Evolutionary conservation across 1,139 yeast genomes (phyloP), one percentile per base, ranked within the genome.

Genomic region (Pichia sp.): DNA sequence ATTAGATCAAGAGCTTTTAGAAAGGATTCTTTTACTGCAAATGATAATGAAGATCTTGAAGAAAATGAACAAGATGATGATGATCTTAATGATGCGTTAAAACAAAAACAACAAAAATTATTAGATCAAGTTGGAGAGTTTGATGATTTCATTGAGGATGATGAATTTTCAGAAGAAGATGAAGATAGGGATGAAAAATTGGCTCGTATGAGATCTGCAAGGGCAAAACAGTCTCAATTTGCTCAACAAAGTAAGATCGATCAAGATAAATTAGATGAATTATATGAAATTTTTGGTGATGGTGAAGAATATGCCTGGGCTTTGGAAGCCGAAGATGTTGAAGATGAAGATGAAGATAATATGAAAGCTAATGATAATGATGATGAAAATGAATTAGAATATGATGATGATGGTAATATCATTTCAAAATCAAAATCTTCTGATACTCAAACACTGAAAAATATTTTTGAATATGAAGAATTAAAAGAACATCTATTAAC

Each of bases 271-370:
- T 77, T 90, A 53, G 95, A 87, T 56, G 97, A 92, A 62, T 76
- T 92, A 58, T 89, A 81, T 59, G 98, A 92, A 63, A 90, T 92
- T 9, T 92, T 92, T 61, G 99, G 99, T 51, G 94, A 89, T 63
- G 99, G 98, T 39, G 92, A 83, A 50, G 97, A 90, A 62, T 92
- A 92, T 64, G 97, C 87, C 51, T 92, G 97, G 97, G 98, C 98
- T 3, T 71, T 94, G 49, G 97, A 87, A 58, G 90, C 89, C 30
- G 95, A 87, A 65, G 86, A 82, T 54, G 82, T 80, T 49, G 77
- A 69, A 38, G 66, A 67, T 30, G 71, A 66, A 8, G 64, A 55
- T 9, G 71, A 66, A 20, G 71, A 68, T 41, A 23, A 30, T 9
- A 26, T 39, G 3, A 36, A 35, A 6, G n/a, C 74, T 46, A 78